phyloP scores from a whole-genome alignment of 768 basidiomycete species.

The Fibroporia radiculosa region DNA sequence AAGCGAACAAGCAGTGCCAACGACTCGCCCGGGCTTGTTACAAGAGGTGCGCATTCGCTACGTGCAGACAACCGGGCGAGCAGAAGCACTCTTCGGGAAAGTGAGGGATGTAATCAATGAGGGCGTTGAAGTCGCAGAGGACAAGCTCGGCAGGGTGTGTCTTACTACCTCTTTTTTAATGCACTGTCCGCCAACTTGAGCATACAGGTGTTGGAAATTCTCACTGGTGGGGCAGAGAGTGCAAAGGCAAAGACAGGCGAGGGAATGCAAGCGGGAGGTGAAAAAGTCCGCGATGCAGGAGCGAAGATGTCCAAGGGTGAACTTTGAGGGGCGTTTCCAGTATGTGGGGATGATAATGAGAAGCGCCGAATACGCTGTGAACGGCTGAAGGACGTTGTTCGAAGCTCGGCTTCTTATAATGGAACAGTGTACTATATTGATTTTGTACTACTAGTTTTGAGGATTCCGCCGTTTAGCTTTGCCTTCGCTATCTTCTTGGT shows the following conservation, averaged over 20 bases:
- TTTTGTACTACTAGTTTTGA: too few species aligned
- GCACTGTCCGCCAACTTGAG: background rate
- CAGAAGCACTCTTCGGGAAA: conserved; percentile 49
- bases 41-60: conserved; percentile 81
- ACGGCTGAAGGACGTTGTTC: too few species aligned
- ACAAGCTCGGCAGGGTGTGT: conserved; percentile 48
- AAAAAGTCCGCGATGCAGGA: conserved; percentile 17
- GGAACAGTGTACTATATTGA: too few species aligned
- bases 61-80: conserved; percentile 53
- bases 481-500: too few species aligned
- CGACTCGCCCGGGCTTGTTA: conserved; percentile 65
- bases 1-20: conserved; percentile 59
- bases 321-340: too few species aligned
- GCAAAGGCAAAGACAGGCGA: conserved; percentile 23
- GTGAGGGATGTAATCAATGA: conserved; percentile 61
- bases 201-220: conserved; percentile 24
- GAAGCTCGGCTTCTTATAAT: too few species aligned
- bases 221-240: conserved; percentile 33
- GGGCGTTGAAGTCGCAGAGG: conserved; percentile 70
- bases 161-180: conserved; percentile 7
- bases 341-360: too few species aligned
- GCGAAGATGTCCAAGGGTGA: conserved; percentile 12
- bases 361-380: too few species aligned
- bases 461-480: too few species aligned
- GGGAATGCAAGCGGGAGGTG: conserved; percentile 18